These are phyloP conservation scores for Mollisiaceae sp. DNA, from an alignment of 2,329 filamentous ascomycete genomes.

Conservation along the genomic window DNA sequence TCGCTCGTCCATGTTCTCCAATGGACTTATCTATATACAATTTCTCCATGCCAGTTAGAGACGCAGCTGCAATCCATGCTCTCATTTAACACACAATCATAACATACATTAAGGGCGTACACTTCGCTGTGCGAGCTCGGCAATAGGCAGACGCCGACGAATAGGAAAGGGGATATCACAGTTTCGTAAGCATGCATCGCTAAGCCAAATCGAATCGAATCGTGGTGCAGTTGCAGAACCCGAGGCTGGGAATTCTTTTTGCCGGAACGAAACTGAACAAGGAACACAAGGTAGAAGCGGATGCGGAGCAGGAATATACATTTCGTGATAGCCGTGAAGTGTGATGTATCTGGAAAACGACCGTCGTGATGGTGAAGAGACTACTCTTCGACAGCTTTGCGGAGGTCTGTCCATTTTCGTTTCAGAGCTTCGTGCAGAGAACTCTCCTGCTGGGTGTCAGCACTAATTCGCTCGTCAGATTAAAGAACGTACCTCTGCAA, in stretches of 20 bases:
- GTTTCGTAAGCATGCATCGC: conserved; percentile 32
- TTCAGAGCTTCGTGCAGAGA: conserved; percentile 72
- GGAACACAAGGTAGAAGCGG: conserved; percentile 10
- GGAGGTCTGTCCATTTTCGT: conserved; percentile 78
- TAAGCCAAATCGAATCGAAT: conserved; percentile 27
- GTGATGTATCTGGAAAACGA: background rate
- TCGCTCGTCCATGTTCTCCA: conserved; percentile 1
- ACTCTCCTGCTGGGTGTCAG: conserved; percentile 61
- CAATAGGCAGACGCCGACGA: background rate
- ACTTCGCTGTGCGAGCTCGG: background rate
- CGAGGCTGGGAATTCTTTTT: background rate
- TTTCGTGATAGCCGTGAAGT: conserved; percentile 17
- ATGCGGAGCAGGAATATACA: conserved; percentile 23
- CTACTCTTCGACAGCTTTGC: conserved; percentile 55
- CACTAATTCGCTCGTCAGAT: conserved; percentile 14
- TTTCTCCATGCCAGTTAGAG: background rate
- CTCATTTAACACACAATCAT: conserved; percentile 22
- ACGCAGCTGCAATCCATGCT: background rate
- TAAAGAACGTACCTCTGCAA: conserved; percentile 80
- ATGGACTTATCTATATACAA: conserved; percentile 11
- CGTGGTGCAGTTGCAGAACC: background rate
- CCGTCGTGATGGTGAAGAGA: background rate
- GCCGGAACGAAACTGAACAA: background rate
- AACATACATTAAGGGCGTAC: conserved; percentile 31
- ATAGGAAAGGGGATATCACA: conserved; percentile 31